Base-by-base conservation (phyloP, 371 early-diverging fungal genomes). In the Rhizopus arrhizus region DNA sequence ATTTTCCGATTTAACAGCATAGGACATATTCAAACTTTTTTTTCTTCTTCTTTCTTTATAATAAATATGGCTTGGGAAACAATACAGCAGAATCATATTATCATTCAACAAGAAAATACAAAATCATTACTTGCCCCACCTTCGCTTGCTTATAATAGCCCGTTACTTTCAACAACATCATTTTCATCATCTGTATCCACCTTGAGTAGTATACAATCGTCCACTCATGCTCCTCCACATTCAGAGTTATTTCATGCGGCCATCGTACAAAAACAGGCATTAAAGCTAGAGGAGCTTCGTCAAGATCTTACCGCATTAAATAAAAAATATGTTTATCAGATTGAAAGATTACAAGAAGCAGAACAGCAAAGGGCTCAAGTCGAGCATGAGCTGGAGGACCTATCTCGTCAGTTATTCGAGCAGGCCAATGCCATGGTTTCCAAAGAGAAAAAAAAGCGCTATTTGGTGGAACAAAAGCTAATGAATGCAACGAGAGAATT, bases 371-470 rank as follows among this genome's bases (percentile, higher is more conserved):
- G 47, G 42, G 34, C 43, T 11, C 51, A 58, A 43, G 53, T 64
- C 2, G 73, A 72, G 34, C 52, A 60, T 9, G 73, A 72, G 34
- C 47, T 72, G 5, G 73, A 72, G 35, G 69, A 72, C 34, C 35
- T 72, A 5, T 69, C 73, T 2, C 46, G 31, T 1, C 11, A 45
- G 1, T 35, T 72, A n/a, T 72, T 72, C 49, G 69, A 72, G 22
- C 64, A 72, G 28, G 73, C 73, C 5, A 72, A 72, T 28, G 49
- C 60, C 16, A 72, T 72, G 73, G 73, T 72, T 13, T 46, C 73
- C 5, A 40, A 58, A 16, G 66, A 72, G 34, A 71, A 53, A 36
- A 57, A 46, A 22, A 60, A 54, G 7, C 51, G 61, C 2, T 40
- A 49, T 15, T 15, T 29, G 28, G 58, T 60, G 2, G 68, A 71